Conservation (phyloP, 192 early-diverging fungal genomes). For the Coemansia sp. region DNA sequence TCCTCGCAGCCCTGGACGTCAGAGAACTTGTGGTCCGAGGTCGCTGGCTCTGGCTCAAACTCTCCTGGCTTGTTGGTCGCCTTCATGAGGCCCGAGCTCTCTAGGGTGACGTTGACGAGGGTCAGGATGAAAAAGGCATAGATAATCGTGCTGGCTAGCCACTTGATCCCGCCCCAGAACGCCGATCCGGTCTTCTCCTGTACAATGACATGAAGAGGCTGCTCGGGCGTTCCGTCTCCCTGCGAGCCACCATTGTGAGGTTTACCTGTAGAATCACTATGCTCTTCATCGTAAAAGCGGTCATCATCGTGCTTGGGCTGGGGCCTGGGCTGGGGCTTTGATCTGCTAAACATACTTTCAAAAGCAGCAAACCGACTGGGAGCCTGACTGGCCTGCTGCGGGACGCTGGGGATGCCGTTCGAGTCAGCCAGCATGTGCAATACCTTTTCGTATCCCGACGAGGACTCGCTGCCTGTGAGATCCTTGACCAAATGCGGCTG, state of each 20-base stretch:
- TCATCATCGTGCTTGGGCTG: conserved; percentile 3
- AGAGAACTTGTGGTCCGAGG: conserved; percentile 67
- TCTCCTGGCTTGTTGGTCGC: conserved; percentile 34
- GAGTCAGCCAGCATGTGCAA: conserved; percentile 41
- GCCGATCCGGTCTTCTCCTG: conserved; percentile 26
- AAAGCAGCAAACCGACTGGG: too few relatives aligned
- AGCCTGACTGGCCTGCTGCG: not conserved
- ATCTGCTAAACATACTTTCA: too few relatives aligned
- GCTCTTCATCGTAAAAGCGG: conserved; percentile 19
- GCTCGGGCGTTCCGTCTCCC: conserved; percentile 14
- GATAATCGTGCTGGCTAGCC: conserved; percentile 35
- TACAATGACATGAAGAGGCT: conserved; percentile 39
- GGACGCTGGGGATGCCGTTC: conserved; percentile 1
- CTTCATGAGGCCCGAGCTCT: conserved; percentile 68
- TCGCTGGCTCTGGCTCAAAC: conserved; percentile 33
- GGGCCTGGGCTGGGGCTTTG: too few relatives aligned
- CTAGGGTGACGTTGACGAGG: conserved; percentile 61
- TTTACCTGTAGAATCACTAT: conserved; percentile 3
- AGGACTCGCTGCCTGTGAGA: conserved; percentile 22
- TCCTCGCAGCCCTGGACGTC: conserved; percentile 98
- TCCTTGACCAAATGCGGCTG: conserved; percentile 36
- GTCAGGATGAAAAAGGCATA: conserved; percentile 69
- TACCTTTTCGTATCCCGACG: conserved; percentile 33
- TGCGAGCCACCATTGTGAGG: not conserved
- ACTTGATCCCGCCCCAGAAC: conserved; percentile 31